These are phyloP conservation scores for Saccharomycopsis sp. DNA, from an alignment of 805 yeast genomes.

Conservation along the genomic window DNA sequence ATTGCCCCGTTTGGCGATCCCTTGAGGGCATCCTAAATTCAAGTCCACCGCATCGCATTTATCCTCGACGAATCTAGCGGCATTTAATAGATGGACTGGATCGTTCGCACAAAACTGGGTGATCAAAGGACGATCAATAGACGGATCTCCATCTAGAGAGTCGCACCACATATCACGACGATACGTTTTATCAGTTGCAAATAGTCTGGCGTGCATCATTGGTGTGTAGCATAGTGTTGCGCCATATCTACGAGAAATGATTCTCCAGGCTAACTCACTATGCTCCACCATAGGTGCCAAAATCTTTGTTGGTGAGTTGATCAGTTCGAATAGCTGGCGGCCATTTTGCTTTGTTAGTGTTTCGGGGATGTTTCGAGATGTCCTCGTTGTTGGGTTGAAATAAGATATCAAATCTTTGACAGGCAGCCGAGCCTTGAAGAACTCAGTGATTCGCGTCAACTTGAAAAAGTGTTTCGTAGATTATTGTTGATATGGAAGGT, in stretches of 20 bases:
- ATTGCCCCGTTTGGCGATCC: slow-evolving; percentile 89
- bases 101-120: slow-evolving; percentile 98
- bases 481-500: no score
- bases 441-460: not conserved
- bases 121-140: slow-evolving; percentile 73
- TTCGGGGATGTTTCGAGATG: not conserved
- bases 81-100: slow-evolving; percentile 71
- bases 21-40: slow-evolving; percentile 97
- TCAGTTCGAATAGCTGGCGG: slow-evolving; percentile 56
- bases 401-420: not conserved
- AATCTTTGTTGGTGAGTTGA: slow-evolving; percentile 73
- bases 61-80: slow-evolving; percentile 75
- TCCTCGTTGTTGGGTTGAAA: not conserved
- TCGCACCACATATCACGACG: slow-evolving; percentile 66
- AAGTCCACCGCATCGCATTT: slow-evolving; percentile 94
- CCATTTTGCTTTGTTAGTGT: slow-evolving; percentile 34
- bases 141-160: slow-evolving; percentile 61
- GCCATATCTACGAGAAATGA: slow-evolving; percentile 78
- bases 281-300: slow-evolving; percentile 99
- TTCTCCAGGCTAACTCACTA: slow-evolving; percentile 92
- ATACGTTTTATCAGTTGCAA: slow-evolving; percentile 79
- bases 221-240: slow-evolving; percentile 95
- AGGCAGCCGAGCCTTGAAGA: not conserved
- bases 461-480: not conserved
- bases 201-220: slow-evolving; percentile 89